phyloP scores from a whole-genome alignment of 148 eudicot species.

The Euryodendron excelsum region DNA sequence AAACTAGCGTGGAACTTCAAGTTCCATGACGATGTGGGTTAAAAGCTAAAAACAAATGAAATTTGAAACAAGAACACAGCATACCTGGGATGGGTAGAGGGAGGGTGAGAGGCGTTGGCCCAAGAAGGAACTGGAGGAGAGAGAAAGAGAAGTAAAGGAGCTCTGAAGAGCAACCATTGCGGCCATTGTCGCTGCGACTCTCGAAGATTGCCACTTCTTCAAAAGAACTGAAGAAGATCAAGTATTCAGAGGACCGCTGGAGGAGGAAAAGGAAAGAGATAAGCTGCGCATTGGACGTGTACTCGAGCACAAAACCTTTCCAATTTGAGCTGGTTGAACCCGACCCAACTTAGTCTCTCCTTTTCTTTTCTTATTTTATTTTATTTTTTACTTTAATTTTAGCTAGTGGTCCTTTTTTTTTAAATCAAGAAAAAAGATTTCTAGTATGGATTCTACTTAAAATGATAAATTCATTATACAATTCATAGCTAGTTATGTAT shows the following conservation, averaged over 20 bases:
- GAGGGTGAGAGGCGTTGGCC: constrained; percentile 62
- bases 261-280: background rate
- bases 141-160: constrained; percentile 72
- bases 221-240: background rate
- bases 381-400: too few relatives aligned
- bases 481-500: too few relatives aligned
- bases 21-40: background rate
- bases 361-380: too few relatives aligned
- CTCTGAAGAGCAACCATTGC: constrained; percentile 68
- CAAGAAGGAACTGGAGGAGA: constrained; percentile 66
- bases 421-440: too few relatives aligned
- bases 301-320: background rate
- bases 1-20: background rate
- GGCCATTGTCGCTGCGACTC: constrained; percentile 22
- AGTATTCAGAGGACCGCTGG: too few relatives aligned
- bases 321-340: background rate
- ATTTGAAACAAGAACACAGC: background rate
- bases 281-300: background rate
- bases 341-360: background rate
- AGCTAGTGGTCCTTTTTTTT: too few relatives aligned
- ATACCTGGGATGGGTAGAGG: constrained; percentile 43
- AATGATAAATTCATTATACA: too few relatives aligned
- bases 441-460: too few relatives aligned
- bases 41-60: background rate
- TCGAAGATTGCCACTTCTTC: background rate